These are phyloP conservation scores for Grigorovia humatica DNA, from an alignment of 805 yeast species.

Conservation along the genomic window DNA sequence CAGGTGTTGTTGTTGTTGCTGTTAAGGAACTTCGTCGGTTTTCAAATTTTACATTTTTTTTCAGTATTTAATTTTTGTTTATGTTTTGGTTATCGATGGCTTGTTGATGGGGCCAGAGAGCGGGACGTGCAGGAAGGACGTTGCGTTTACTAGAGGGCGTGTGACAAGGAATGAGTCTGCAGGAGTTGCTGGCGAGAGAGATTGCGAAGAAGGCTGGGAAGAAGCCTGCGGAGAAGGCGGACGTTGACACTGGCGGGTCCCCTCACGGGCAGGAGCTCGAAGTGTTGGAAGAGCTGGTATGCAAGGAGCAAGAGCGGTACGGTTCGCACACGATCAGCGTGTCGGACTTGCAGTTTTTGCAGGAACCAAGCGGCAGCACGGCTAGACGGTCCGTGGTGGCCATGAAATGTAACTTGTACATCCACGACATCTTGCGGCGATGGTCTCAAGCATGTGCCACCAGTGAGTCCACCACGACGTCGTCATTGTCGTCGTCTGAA, in stretches of 20 bases:
- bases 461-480: too few relatives aligned
- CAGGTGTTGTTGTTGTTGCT: neutral
- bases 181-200: neutral
- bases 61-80: too few relatives aligned
- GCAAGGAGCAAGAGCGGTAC: neutral
- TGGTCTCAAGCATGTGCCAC: conserved; percentile 26
- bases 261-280: neutral
- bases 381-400: conserved; percentile 9
- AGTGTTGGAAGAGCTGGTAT: neutral
- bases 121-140: too few relatives aligned
- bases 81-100: too few relatives aligned
- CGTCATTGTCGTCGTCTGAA: conserved; percentile 4
- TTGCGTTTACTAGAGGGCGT: too few relatives aligned
- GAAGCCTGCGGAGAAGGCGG: too few relatives aligned
- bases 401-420: conserved; percentile 34
- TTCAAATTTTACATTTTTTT: too few relatives aligned
- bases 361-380: neutral
- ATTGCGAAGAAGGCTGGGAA: neutral
- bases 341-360: neutral
- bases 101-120: too few relatives aligned
- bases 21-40: too few relatives aligned
- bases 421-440: conserved; percentile 26
- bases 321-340: neutral
- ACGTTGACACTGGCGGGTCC: neutral
- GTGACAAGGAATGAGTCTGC: neutral